Evolutionary conservation across 2,329 filamentous ascomycete species (phyloP).

Genomic region (Microsporum audouinii): DNA sequence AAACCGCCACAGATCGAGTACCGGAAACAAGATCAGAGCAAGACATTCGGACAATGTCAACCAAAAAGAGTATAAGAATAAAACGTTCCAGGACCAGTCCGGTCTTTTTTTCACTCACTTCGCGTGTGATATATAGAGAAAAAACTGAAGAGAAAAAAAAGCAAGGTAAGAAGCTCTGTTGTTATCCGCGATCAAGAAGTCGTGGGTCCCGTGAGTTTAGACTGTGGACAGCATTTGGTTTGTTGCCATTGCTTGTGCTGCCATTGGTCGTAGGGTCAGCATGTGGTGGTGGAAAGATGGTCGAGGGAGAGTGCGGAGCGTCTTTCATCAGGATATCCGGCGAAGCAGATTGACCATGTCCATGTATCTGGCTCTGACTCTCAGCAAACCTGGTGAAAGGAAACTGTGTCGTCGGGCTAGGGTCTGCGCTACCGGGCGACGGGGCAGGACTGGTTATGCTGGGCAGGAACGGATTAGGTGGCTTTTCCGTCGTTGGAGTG

Average conservation of each 20-base stretch:
- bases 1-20: not conserved
- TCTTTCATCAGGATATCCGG: not conserved
- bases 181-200: not conserved
- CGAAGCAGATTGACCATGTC: not conserved
- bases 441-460: conserved; percentile 15
- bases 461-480: conserved; percentile 22
- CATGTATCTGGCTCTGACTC: not conserved
- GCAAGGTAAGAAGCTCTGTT: not conserved
- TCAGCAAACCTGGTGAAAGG: conserved; percentile 4
- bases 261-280: not conserved
- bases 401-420: not conserved
- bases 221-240: not conserved
- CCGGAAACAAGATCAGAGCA: not conserved
- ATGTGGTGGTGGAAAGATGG: not conserved
- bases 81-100: not conserved
- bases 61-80: not conserved
- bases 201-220: not conserved
- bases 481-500: conserved; percentile 33
- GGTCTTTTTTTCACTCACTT: not conserved
- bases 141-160: not conserved
- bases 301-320: not conserved
- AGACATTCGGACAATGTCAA: not conserved
- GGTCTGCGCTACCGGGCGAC: conserved; percentile 11
- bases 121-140: not conserved
- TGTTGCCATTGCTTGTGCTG: not conserved